Evolutionary conservation across 2,329 filamentous ascomycete genomes (phyloP).

Genomic region (Penicillium sp.): DNA sequence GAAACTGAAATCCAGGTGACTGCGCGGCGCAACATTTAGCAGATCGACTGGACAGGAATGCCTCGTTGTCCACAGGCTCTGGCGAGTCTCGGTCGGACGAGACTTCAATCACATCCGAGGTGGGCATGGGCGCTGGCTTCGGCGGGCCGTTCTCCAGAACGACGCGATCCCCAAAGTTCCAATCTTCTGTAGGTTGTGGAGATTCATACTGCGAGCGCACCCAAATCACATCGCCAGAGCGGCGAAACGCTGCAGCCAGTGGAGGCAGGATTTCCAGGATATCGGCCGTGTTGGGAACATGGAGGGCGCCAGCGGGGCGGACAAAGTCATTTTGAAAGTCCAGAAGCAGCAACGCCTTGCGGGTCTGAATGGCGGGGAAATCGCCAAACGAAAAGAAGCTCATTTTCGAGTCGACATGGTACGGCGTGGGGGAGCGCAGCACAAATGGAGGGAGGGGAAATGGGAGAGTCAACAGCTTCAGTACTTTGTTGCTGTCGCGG

Average conservation of each 20-base stretch:
- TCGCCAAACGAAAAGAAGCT: conserved; percentile 39
- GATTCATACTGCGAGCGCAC: conserved; percentile 75
- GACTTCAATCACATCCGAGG: conserved; percentile 32
- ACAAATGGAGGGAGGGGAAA: neutral
- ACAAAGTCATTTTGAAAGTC: conserved; percentile 94
- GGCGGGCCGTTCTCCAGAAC: conserved; percentile 41
- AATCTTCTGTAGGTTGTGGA: conserved; percentile 63
- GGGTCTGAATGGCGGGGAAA: conserved; percentile 60
- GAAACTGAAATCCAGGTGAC: conserved; percentile 56
- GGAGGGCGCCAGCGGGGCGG: conserved; percentile 68
- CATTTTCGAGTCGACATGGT: conserved; percentile 39
- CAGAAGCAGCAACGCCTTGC: conserved; percentile 77
- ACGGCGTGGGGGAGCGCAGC: neutral
- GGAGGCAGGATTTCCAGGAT: conserved; percentile 71
- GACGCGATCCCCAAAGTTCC: conserved; percentile 54
- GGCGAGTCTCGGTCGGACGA: conserved; percentile 28
- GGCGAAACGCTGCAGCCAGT: conserved; percentile 75
- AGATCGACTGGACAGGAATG: conserved; percentile 47
- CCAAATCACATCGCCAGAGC: conserved; percentile 79
- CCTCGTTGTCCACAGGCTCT: conserved; percentile 47
- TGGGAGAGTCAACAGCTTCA: neutral
- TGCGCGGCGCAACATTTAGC: conserved; percentile 49
- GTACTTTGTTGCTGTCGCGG: conserved; percentile 8
- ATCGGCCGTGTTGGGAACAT: conserved; percentile 66
- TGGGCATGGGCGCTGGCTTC: conserved; percentile 15